Base-by-base conservation (phyloP, 352 stramenopile genomes). In the Phytophthora cajani region DNA sequence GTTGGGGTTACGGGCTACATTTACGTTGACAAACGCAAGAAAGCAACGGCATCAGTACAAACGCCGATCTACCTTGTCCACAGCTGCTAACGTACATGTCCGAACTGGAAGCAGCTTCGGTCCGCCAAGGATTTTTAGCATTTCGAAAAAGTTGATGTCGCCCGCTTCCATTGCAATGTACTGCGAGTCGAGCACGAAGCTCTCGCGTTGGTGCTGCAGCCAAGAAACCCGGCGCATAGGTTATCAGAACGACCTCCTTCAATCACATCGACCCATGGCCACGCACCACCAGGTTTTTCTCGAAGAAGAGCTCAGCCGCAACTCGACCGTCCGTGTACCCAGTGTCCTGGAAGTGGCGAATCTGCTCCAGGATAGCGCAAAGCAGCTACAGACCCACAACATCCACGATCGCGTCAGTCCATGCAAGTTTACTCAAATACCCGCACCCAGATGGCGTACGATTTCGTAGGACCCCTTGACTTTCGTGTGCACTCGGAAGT, bases 401-500 rank as follows among this genome's bases (percentile, higher is more conserved):
- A 19, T 19, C 8, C 46, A 53, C 21, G 16, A 53, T 9, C 27
- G 8, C n/a, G 42, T 49, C 16, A 49, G 17, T 10, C 42, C 17
- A 49, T n/a, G n/a, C n/a, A n/a, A n/a, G n/a, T n/a, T n/a, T n/a
- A n/a, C n/a, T n/a, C n/a, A n/a, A n/a, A n/a, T n/a, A n/a, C n/a
- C n/a, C n/a, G n/a, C n/a, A n/a, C n/a, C n/a, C n/a, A n/a, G n/a
- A n/a, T n/a, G n/a, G n/a, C n/a, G 57, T 80, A 98, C 92, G 38
- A 97, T 95, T 14, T 89, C 85, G 76, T 97, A 98, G 7, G 93
- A 95, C 2, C 85, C 88, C 70, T 97, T 96, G 62, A 99, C 87
- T 44, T 95, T 84, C 46, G 92, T 97, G 19, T 95, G 77, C 10
- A 85, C 74, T 12, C 79, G 80, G 42, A 99, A 83, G 57, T 89